Base-by-base conservation (phyloP, 2,329 filamentous ascomycete species). In the Colletotrichum costaricense region DNA sequence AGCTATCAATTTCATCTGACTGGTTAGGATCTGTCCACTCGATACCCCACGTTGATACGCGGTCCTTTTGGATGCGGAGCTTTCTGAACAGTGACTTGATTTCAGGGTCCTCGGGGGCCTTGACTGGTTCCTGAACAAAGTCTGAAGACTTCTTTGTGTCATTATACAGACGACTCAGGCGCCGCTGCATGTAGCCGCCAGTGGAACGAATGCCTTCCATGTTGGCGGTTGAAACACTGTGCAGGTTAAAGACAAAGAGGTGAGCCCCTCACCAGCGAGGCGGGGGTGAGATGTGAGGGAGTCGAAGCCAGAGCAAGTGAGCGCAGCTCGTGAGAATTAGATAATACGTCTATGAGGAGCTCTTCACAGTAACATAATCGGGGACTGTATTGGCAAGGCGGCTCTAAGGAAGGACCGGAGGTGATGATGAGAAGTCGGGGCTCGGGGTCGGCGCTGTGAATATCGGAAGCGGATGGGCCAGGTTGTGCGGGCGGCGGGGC, bases 101-200 rank as follows among this genome's bases (percentile, higher is more conserved):
- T 76, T 94, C 93, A 28, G 93, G 93, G 79, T 92, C 87, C 79
- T 92, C 85, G 78, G 89, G 84, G 79, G 90, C 90, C 81, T 87
- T 91, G 75, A 87, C 88, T 66, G 89, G 88, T 79, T 89, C 89
- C 80, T 89, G 92, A 79, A 94, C 91, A 76, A 93, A 93, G 81
- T 94, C 92, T 80, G 90, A 93, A 30, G 92, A 94, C 77, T 91
- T 93, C 80, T 95, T 95, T 71, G 93, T 94, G 84, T 95, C 93
- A 77, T 93, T 93, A 81, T 95, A 95, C 70, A 95, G 89, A 78
- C 93, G 88, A 76, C 91, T 93, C 22, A 94, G 86, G 67, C 90
- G 88, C 73, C 89, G 87, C 80, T 91, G 89, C 72, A 91, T 88
- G 62, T 89, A 86, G 81, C 87, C 87, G 68, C 86, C 85, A 60